Conservation (phyloP, 2,329 filamentous ascomycete species). For the Penicillium rolfsii region DNA sequence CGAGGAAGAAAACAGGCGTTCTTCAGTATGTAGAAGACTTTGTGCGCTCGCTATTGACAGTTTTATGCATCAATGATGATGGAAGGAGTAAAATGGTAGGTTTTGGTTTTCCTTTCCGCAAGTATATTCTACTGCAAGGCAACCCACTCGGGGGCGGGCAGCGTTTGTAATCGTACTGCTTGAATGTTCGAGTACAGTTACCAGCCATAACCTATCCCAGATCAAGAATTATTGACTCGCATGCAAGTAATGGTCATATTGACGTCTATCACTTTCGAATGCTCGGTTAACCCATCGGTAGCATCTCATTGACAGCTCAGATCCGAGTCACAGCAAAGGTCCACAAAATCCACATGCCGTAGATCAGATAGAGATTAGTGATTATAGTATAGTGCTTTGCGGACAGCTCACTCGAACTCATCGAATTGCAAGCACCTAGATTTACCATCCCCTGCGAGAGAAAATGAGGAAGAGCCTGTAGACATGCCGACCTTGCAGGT, state of each 20-base stretch:
- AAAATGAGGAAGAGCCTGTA: conserved; percentile 11
- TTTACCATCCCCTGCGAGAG: conserved; percentile 17
- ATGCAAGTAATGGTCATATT: not conserved
- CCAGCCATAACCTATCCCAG: not conserved
- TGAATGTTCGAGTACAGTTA: not conserved
- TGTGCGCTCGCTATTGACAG: not conserved
- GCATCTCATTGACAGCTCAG: conserved; percentile 7
- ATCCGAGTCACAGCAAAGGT: conserved; percentile 1
- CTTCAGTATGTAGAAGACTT: conserved; percentile 14
- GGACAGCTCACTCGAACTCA: not conserved
- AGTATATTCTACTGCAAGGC: conserved; percentile 16
- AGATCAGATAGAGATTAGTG: conserved; percentile 10
- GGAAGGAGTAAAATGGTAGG: not conserved
- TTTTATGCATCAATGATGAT: not conserved
- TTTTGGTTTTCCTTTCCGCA: not conserved
- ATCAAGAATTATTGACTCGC: not conserved
- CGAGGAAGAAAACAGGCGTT: conserved; percentile 10
- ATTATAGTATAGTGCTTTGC: not conserved
- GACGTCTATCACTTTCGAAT: not conserved
- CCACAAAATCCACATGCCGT: conserved; percentile 5
- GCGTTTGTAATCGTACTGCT: not conserved
- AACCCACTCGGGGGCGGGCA: not conserved
- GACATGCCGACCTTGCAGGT: conserved; percentile 4
- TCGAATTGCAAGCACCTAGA: not conserved
- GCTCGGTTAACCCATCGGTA: not conserved